Base-by-base conservation (phyloP, 306 rosid species). In the Cercis canadensis region DNA sequence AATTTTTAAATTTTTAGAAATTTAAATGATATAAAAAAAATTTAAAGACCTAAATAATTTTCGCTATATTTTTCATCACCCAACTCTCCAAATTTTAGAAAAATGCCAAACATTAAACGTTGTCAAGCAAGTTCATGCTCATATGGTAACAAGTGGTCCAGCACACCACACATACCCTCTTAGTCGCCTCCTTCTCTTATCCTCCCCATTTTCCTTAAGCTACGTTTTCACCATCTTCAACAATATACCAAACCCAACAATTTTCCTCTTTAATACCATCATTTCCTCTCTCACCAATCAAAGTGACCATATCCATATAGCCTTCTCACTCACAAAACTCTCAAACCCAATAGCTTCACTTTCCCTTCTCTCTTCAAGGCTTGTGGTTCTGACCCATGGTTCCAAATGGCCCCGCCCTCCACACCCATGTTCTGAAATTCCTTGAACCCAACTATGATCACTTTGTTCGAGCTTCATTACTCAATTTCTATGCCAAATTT, bases 361-460 rank as follows among this genome's bases (percentile, higher is more conserved):
- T 60, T 60, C n/a, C 65, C 65, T 8, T 60, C 65, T 8, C 65
- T 60, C 49, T 60, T 60, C 19, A 60, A 60, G 31, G 65, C 47
- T 2, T 60, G 46, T 16, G 49, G 49, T 4, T 60, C 65, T 39
- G 49, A 61, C 16, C 66, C 49, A 39, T 61, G 66, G 66, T 19
- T 37, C 15, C 49, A 18, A 11, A 61, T 45, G 66, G 66, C 37
- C 29, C 32, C 14, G 50, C 31, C 50, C 66, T 61, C 4, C 66
- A 61, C 32, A 61, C 50, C 34, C 66, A 61, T 61, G 66, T 61
- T 45, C 16, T 61, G 9, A 61, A 61, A 61, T 61, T 61, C 66
- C 66, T 61, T 40, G 50, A 29, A 40, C 33, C 36, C 66, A 3
- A 47, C 24, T 18, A 39, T 40, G 66, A 61, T n/a, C 50, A 5